phyloP scores from a whole-genome alignment of 2,329 filamentous ascomycete genomes.

The Huntiella moniliformis region DNA sequence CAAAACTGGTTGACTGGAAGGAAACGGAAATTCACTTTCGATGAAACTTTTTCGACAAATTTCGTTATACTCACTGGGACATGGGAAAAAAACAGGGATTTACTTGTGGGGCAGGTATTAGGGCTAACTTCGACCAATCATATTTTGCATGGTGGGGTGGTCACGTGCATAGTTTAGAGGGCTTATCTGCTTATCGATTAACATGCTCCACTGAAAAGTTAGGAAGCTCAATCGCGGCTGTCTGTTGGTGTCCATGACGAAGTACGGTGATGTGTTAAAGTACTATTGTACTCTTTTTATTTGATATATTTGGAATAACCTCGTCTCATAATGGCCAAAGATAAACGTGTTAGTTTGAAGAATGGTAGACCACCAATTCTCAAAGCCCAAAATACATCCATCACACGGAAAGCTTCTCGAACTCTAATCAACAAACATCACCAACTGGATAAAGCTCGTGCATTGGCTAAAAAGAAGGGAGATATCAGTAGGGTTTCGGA shows the following conservation, averaged over 20 bases:
- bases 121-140: slow-evolving; percentile 7
- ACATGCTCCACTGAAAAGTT: slow-evolving; percentile 8
- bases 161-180: background rate
- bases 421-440: slow-evolving; percentile 47
- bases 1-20: slow-evolving; percentile 9
- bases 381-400: slow-evolving; percentile 23
- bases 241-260: too few species aligned
- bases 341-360: slow-evolving; percentile 14
- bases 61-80: slow-evolving; percentile 2
- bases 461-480: slow-evolving; percentile 34
- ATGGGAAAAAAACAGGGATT: background rate
- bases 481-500: slow-evolving; percentile 28
- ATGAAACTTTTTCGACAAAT: slow-evolving; percentile 7
- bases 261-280: background rate
- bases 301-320: background rate
- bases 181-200: slow-evolving; percentile 6
- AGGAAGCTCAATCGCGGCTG: background rate
- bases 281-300: background rate
- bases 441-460: slow-evolving; percentile 42
- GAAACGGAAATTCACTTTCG: slow-evolving; percentile 7
- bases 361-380: slow-evolving; percentile 36
- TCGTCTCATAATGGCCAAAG: slow-evolving; percentile 17
- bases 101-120: slow-evolving; percentile 6
- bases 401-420: slow-evolving; percentile 46
- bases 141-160: background rate